Evolutionary conservation across 805 yeast species (phyloP).

Genomic region (Cyberlindnera mrakii): DNA sequence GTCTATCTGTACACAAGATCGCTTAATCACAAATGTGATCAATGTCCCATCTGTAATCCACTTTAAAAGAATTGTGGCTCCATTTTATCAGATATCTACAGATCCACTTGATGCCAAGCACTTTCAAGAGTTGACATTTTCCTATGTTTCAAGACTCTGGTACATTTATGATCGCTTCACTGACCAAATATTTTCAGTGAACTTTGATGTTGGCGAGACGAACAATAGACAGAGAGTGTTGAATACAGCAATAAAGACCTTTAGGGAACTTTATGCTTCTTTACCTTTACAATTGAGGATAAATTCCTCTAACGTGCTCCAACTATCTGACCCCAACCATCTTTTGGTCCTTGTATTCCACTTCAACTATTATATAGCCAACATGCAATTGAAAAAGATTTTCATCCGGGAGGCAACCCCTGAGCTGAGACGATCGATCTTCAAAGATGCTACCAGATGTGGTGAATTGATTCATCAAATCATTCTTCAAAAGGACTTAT

Average conservation of each 20-base stretch:
- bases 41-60: slow-evolving; percentile 29
- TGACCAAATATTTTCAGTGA: slow-evolving; percentile 28
- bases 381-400: slow-evolving; percentile 19
- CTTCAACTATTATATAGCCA: slow-evolving; percentile 21
- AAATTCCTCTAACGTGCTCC: background rate
- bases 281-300: slow-evolving; percentile 15
- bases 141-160: slow-evolving; percentile 24
- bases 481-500: background rate
- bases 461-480: slow-evolving; percentile 4
- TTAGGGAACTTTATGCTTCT: slow-evolving; percentile 19
- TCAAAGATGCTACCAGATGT: slow-evolving; percentile 17
- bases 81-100: slow-evolving; percentile 22
- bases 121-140: slow-evolving; percentile 22
- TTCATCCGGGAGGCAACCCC: slow-evolving; percentile 12
- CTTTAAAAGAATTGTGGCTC: slow-evolving; percentile 28
- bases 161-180: slow-evolving; percentile 28
- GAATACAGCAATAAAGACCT: slow-evolving; percentile 20
- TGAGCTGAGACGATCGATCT: background rate
- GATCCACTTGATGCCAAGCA: slow-evolving; percentile 3
- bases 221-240: slow-evolving; percentile 22
- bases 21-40: slow-evolving; percentile 22
- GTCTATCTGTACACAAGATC: slow-evolving; percentile 28
- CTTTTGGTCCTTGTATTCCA: slow-evolving; percentile 17
- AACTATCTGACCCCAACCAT: background rate
- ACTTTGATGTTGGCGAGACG: slow-evolving; percentile 29